Base-by-base conservation (phyloP, 202 grass and related monocot species). In the Setaria italica region DNA sequence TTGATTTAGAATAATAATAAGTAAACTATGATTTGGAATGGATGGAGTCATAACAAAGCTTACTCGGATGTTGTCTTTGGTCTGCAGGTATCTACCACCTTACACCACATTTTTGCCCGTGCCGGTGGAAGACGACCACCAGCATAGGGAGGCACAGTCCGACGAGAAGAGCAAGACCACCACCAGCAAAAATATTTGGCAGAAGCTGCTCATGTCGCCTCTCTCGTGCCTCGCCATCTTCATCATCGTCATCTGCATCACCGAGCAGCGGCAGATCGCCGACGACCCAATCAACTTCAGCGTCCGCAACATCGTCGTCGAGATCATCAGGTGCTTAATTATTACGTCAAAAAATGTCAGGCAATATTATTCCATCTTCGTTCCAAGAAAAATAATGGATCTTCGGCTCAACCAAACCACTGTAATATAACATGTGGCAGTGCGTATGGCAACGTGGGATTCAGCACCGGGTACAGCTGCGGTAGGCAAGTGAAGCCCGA, bases 401-500 rank as follows among this genome's bases (percentile, higher is more conserved):
- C 1, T 32, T 63, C 29, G 60, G 39, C 39, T n/a, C 17, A 54
- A 41, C 39, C 6, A 13, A 48, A 30, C 4, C 20, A n/a, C 19
- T 76, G 46, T 59, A 25, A 25, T 25, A 25, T 25, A 25, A 25
- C 25, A 25, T 25, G 42, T 21, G 68, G 75, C 81, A 97, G 95
- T 80, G 95, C 93, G 7, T 94, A 95, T 59, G 95, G 95, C 13
- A 92, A 87, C 37, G 95, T 94, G 29, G 95, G 95, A 10, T 98
- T 90, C 81, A 90, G 92, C 63, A 98, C 88, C 0, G 93, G 93
- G 21, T 98, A 98, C 85, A 93, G 91, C 78, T 98, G 95, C 83
- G 48, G 76, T 35, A 89, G 93, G 64, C 71, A 77, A 21, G 57
- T 98, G 56, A 90, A 45, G 17, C 55, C 80, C 11, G 74, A 90